Conservation (phyloP, 2,329 filamentous ascomycete genomes). For the Aspergillus spinulosporus region DNA sequence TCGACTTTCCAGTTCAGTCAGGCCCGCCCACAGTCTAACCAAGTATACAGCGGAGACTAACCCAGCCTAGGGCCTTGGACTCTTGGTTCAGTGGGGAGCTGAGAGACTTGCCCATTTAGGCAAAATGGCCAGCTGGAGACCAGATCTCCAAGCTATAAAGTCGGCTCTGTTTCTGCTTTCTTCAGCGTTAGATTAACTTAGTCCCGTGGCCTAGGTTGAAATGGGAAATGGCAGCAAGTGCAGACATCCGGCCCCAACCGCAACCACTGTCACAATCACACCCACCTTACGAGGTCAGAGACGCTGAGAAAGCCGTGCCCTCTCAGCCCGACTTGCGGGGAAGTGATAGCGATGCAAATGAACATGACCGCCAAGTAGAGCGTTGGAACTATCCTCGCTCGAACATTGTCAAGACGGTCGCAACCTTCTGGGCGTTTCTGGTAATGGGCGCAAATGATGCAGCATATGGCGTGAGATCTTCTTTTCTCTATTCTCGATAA, state of each 20-base stretch:
- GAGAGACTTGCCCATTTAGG: background rate
- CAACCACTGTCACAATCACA: background rate
- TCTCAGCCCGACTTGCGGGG: background rate
- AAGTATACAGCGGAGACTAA: background rate
- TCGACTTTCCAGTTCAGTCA: background rate
- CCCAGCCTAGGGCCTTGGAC: background rate
- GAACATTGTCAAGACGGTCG: conserved; percentile 52
- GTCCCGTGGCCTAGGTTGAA: background rate
- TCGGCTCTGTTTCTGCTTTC: background rate
- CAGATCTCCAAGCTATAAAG: background rate
- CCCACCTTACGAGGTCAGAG: background rate
- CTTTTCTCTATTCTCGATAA: background rate
- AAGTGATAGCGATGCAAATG: background rate
- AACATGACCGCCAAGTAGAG: background rate
- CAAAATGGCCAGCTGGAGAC: background rate
- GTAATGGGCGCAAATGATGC: conserved; percentile 61
- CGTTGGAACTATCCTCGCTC: conserved; percentile 52
- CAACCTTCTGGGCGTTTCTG: conserved; percentile 60
- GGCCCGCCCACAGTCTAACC: background rate
- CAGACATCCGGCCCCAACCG: background rate
- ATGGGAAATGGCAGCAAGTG: background rate
- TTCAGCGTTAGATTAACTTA: background rate
- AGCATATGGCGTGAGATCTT: conserved; percentile 55
- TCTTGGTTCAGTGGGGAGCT: background rate
- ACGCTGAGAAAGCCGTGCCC: background rate